Evolutionary conservation across 1,284 basidiomycete genomes (phyloP).

Genomic region (Ustilago shanxiensis): DNA sequence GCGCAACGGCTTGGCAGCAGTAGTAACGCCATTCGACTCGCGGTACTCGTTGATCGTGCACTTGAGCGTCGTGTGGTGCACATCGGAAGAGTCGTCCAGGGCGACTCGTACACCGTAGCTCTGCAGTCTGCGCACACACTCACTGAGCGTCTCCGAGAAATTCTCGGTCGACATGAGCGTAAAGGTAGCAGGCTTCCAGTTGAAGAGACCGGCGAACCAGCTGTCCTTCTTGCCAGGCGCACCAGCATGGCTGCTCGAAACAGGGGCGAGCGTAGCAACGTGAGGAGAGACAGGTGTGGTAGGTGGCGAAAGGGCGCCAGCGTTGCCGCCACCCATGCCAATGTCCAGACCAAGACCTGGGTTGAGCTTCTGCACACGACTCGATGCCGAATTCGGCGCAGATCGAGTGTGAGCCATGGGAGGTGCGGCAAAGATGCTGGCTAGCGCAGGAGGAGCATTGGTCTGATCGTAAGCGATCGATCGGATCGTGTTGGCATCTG

Average conservation of each 20-base stretch:
- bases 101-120: slow-evolving; percentile 77
- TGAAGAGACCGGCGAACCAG: slow-evolving; percentile 92
- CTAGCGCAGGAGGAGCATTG: slow-evolving; percentile 31
- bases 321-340: slow-evolving; percentile 9
- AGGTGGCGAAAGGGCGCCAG: slow-evolving; percentile 29
- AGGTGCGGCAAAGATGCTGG: slow-evolving; percentile 32
- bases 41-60: slow-evolving; percentile 58
- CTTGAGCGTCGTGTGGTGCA: slow-evolving; percentile 59
- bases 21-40: slow-evolving; percentile 44
- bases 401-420: slow-evolving; percentile 11
- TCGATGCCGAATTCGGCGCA: slow-evolving; percentile 18
- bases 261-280: slow-evolving; percentile 22
- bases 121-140: slow-evolving; percentile 78
- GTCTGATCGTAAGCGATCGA: slow-evolving; percentile 52
- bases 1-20: slow-evolving; percentile 60
- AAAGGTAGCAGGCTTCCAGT: slow-evolving; percentile 80
- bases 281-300: slow-evolving; percentile 29
- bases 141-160: slow-evolving; percentile 76
- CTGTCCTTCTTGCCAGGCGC: slow-evolving; percentile 75
- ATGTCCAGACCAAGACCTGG: slow-evolving; percentile 60
- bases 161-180: slow-evolving; percentile 72
- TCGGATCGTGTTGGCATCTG: slow-evolving; percentile 38
- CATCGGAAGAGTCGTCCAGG: slow-evolving; percentile 73
- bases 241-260: slow-evolving; percentile 3
- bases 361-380: slow-evolving; percentile 55